Base-by-base conservation (phyloP, 2,329 filamentous ascomycete species). In the Magnaporthiopsis rhizophila region DNA sequence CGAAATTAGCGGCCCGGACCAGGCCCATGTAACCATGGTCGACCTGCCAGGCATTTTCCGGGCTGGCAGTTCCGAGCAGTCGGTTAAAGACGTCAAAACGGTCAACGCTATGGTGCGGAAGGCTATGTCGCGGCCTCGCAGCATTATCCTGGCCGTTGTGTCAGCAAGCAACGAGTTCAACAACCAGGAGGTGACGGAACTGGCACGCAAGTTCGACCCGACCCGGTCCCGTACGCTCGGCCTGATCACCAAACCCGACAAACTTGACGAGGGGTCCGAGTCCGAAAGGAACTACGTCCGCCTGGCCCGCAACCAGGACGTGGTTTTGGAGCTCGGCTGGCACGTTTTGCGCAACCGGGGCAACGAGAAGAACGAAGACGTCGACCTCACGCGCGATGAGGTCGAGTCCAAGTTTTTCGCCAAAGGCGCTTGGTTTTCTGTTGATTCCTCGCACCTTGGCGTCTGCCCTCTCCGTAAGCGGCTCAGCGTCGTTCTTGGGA, bases 71-170 rank as follows among this genome's bases (percentile, higher is more conserved):
- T 78, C 78, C 56, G 71, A 78, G 1, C 79, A 85, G 67, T 78
- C 78, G 1, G 73, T 72, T 3, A 69, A 70, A 2, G 81, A 83
- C 61, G 76, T 79, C 0, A 71, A 77, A 2, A 66, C 80, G 1
- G 80, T 87, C 8, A 67, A 73, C 7, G 70, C 78, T 0, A 74
- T 87, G 13, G 81, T 86, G 1, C 69, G 78, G 2, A 71, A 72
- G 0, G 90, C 90, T 70, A 86, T 90, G 77, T 71, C 73, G 28
- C 78, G 83, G 12, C 73, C 76, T 0, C 74, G 84, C 8, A 88
- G 80, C 68, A 85, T 89, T 64, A 85, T 88, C 2, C 76, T 89
- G 1, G 82, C 84, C 2, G 81, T 87, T 0, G 77, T 87, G 0
- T 83, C 80, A 0, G 84, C 83, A 0, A 83, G 81, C 63, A 80